A percentile compares a stretch with the other conserved stretches of the same genome.
These are phyloP conservation scores for Lagenidium giganteum DNA, from an alignment of 352 stramenopile genomes.

Conservation along the genomic window DNA sequence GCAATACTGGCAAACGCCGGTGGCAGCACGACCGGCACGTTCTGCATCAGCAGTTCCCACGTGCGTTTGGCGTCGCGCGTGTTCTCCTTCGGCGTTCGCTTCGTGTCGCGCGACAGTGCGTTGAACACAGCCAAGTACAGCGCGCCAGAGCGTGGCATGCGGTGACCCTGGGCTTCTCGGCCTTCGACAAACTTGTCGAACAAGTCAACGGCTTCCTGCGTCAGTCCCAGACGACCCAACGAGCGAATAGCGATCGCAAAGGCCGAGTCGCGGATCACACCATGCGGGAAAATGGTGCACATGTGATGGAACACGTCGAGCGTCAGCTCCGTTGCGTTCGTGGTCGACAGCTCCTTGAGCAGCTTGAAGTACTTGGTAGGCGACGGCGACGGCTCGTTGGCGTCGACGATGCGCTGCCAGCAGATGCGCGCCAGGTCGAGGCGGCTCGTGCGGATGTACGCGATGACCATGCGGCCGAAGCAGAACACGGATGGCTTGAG, in stretches of 20 bases:
- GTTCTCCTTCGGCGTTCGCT: slow-evolving; percentile 59
- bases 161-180: slow-evolving; percentile 17
- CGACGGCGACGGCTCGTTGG: slow-evolving; percentile 31
- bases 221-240: slow-evolving; percentile 59
- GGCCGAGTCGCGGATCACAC: slow-evolving; percentile 42
- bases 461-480: slow-evolving; percentile 68
- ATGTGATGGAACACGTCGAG: slow-evolving; percentile 65
- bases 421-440: slow-evolving; percentile 52
- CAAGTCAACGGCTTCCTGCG: slow-evolving; percentile 53
- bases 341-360: slow-evolving; percentile 45
- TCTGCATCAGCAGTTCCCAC: slow-evolving; percentile 68
- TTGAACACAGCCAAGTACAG: slow-evolving; percentile 82
- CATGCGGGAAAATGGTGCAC: slow-evolving; percentile 29
- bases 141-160: slow-evolving; percentile 31
- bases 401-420: slow-evolving; percentile 61
- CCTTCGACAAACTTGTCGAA: slow-evolving; percentile 67
- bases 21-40: slow-evolving; percentile 57
- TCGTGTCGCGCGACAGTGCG: slow-evolving; percentile 62
- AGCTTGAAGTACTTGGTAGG: slow-evolving; percentile 64
- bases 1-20: slow-evolving; percentile 81
- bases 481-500: slow-evolving; percentile 67
- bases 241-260: slow-evolving; percentile 68
- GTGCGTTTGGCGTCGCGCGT: slow-evolving; percentile 64
- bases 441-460: slow-evolving; percentile 70
- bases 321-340: slow-evolving; percentile 58